Percentiles rank a stretch among this genome's conserved stretches.
Conservation (phyloP, 352 stramenopile genomes). For the Phytophthora constricta region DNA sequence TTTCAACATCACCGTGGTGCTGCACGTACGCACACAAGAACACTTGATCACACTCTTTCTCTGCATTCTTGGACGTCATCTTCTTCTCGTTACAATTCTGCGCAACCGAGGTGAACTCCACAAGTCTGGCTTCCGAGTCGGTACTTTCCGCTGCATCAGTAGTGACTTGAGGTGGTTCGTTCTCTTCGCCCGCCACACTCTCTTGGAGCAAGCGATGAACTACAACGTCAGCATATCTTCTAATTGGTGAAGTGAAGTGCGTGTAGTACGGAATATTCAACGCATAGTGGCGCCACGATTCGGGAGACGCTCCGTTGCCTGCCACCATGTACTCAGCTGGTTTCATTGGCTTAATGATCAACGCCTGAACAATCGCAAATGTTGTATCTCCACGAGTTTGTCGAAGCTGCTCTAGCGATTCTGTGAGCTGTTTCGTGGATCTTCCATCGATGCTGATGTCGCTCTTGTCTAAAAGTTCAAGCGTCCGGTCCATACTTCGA, state of each 20-base stretch:
- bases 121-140: constrained; percentile 39
- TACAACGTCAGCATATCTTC: constrained; percentile 91
- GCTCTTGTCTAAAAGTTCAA: constrained; percentile 51
- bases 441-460: constrained; percentile 84
- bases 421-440: constrained; percentile 82
- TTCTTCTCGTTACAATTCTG: constrained; percentile 91
- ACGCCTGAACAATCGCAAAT: constrained; percentile 91
- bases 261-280: constrained; percentile 98
- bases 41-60: constrained; percentile 79
- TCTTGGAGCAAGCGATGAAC: constrained; percentile 76
- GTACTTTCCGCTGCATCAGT: background rate
- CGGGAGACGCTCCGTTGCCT: constrained; percentile 66
- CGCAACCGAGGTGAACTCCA: constrained; percentile 53
- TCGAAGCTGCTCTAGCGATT: constrained; percentile 84
- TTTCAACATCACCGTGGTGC: constrained; percentile 60
- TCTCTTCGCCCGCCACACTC: constrained; percentile 37
- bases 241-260: constrained; percentile 98
- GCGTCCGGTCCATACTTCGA: constrained; percentile 48
- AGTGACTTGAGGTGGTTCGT: constrained; percentile 18
- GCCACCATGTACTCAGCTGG: constrained; percentile 94
- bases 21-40: constrained; percentile 85
- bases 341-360: constrained; percentile 96
- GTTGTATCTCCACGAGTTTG: constrained; percentile 75
- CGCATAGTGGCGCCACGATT: constrained; percentile 95
- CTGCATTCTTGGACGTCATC: constrained; percentile 78